Base-by-base conservation (phyloP, 257 asterid species). In the Jasminum sambac region DNA sequence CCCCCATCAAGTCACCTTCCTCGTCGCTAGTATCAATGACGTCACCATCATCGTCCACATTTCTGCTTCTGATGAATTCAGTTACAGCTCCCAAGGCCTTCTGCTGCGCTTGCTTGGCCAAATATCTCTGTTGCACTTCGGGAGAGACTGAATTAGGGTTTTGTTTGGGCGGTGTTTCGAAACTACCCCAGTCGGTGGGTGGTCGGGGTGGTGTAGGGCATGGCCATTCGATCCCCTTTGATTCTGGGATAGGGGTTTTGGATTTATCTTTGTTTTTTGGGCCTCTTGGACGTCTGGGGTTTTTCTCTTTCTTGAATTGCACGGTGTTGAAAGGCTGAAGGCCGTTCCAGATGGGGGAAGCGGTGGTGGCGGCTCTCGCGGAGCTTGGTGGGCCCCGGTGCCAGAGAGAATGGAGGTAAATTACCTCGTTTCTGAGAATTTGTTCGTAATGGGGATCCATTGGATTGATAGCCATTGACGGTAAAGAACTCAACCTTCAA, bases 381-480 rank as follows among this genome's bases (percentile, higher is more conserved):
- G 75, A 8, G 69, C 64, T 52, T 3, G 87, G 96, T 42, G 95
- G 97, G 60, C 91, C 95, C 77, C 71, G 84, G 64, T 83, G 88
- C 95, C 92, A 85, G 41, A 92, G 84, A 69, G 90, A 85, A 73
- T 84, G 96, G 72, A 92, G 91, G 84, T 82, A 92, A 40, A 80
- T 79, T 3, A 88, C 91, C 78, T 92, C 95, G 6, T 86, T 82
- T 69, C 85, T 82, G 11, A 82, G 80, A 11, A 76, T 66, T 24
- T 76, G 87, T 72, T 87, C 95, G 59, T 78, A 66, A 3, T 64
- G 42, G 0, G 85, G 90, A 75, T 88, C 96, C 96, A 87, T 86
- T 64, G 50, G 59, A 41, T 63, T 24, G 4, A 46, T 10, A 16
- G 11, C 63, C 55, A 72, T 62, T 16, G 12, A 13, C 23, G 19